Evolutionary conservation across 1,284 basidiomycete species (phyloP).

Genomic region (Porogramme epimiltina): DNA sequence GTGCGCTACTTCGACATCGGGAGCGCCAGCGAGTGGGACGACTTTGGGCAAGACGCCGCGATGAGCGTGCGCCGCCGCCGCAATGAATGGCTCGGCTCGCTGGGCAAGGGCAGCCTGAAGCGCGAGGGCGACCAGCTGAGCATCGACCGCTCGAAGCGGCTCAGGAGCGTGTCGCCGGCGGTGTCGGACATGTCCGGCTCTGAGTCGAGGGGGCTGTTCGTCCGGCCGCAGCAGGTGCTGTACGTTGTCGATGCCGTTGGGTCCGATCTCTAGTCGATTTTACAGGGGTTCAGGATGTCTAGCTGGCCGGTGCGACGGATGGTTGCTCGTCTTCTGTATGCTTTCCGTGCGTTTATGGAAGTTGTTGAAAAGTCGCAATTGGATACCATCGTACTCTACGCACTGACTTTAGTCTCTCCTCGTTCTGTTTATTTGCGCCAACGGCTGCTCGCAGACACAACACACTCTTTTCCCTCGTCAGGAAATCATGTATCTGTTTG

Average conservation of each 20-base stretch:
- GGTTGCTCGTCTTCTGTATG: conserved; percentile 3
- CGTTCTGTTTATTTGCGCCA: too few relatives aligned
- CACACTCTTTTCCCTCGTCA: too few relatives aligned
- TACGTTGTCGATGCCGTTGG: conserved; percentile 78
- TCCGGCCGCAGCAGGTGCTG: conserved; percentile 78
- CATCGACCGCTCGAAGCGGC: conserved; percentile 61
- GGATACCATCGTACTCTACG: conserved; percentile 6
- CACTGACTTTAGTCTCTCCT: too few relatives aligned
- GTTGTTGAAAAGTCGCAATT: conserved; percentile 1
- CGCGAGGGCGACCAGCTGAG: conserved; percentile 68
- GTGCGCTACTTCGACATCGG: conserved; percentile 80
- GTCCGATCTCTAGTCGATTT: conserved; percentile 27
- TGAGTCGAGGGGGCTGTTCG: conserved; percentile 76
- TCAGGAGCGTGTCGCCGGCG: conserved; percentile 72
- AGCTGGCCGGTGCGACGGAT: neutral
- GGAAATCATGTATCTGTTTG: too few relatives aligned
- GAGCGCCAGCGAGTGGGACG: conserved; percentile 64
- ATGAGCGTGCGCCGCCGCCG: conserved; percentile 52
- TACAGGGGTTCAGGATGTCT: too few relatives aligned
- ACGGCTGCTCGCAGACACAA: too few relatives aligned
- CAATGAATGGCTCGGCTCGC: conserved; percentile 39
- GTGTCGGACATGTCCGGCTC: conserved; percentile 60
- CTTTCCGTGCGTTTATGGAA: conserved; percentile 10
- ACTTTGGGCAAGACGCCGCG: conserved; percentile 40
- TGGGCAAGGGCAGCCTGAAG: conserved; percentile 45